Evolutionary conservation across 2,329 filamentous ascomycete species (phyloP), one percentile per base, ranked within the genome.

Genomic region (Pseudocercospora ulei): DNA sequence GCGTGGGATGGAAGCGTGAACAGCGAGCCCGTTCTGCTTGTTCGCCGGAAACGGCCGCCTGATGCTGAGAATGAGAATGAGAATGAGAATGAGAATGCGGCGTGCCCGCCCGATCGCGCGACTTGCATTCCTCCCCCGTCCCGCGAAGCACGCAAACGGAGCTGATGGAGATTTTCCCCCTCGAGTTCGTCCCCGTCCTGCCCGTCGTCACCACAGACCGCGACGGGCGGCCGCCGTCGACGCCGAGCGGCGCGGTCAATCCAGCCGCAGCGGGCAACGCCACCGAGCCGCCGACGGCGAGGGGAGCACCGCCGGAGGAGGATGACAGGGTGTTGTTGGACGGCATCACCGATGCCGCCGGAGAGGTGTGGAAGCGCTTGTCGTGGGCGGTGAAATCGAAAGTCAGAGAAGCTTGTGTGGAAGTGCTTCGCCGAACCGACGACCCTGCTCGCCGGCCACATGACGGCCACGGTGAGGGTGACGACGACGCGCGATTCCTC

Each of bases 401-500:
- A 37, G 28, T 56, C 29, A 48, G 55, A 9, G 44, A 53, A 23
- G 53, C 50, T 4, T 54, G 51, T 26, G 40, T 51, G 3, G 52
- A 55, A 38, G 50, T 56, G 25, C 45, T 58, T 37, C 46, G 44
- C 11, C 47, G 50, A 33, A 55, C 51, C 9, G 53, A 55, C 8
- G 47, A 51, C 25, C n/a, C 31, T 16, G 17, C 26, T 5, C 28
- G 34, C 12, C 43, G 45, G 18, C 29, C 24, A 43, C 35, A 39
- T 35, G 37, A 38, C 35, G 28, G 11, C 16, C 13, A 27, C n/a
- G 46, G 46, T 44, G 34, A 42, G 18, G 53, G 47, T 16, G 53
- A 57, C 37, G 50, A 56, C 29, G 55, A 56, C 43, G 53, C 54
- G 17, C 39, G 54, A 6, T 51, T 56, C 26, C 50, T 57, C 33